Conservation (phyloP, 139 green algal genomes). For the Picochlorum costavermella region DNA sequence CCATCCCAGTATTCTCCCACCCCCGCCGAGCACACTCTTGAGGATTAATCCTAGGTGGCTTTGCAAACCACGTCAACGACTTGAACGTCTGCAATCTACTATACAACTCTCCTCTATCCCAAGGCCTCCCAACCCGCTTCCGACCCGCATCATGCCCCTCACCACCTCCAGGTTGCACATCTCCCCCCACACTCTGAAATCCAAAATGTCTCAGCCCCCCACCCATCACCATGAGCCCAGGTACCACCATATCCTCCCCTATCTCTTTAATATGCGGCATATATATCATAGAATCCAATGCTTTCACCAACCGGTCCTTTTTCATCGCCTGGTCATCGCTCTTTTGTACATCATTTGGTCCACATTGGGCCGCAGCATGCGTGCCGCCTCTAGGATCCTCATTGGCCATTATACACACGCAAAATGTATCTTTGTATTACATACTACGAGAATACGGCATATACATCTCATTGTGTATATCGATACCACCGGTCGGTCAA, state of each 20-base stretch:
- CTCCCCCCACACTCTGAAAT: background rate
- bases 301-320: slow-evolving; percentile 20
- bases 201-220: background rate
- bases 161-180: slow-evolving; percentile 9
- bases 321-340: background rate
- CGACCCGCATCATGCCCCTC: too few relatives aligned
- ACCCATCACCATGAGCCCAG: background rate
- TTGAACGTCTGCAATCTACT: slow-evolving; percentile 55
- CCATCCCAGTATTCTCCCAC: slow-evolving; percentile 48
- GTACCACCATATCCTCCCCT: too few relatives aligned
- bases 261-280: slow-evolving; percentile 20
- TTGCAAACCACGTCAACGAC: slow-evolving; percentile 61
- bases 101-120: slow-evolving; percentile 57
- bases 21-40: slow-evolving; percentile 53
- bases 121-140: slow-evolving; percentile 27
- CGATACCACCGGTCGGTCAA: too few relatives aligned
- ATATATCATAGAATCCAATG: slow-evolving; percentile 33
- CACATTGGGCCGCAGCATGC: too few relatives aligned
- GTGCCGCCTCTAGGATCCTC: too few relatives aligned
- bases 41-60: slow-evolving; percentile 42
- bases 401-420: too few relatives aligned
- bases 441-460: too few relatives aligned
- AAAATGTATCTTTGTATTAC: too few relatives aligned
- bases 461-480: too few relatives aligned
- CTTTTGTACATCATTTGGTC: background rate